Percentiles rank a stretch among this genome's conserved stretches.
phyloP scores from a whole-genome alignment of 2,329 filamentous ascomycete genomes.

The Alternaria longipes region DNA sequence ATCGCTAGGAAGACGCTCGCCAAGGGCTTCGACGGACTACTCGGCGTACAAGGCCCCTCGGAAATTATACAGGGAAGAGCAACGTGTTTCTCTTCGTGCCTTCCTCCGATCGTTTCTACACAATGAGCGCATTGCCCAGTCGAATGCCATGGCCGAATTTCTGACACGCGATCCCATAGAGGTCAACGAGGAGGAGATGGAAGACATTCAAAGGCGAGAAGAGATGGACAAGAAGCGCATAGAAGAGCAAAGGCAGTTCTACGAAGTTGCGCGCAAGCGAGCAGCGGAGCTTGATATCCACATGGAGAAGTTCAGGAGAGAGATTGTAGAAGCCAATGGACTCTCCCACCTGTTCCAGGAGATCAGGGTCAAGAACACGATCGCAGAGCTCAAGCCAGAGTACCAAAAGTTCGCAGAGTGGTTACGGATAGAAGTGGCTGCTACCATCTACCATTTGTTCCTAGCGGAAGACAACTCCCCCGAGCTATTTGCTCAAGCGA shows the following conservation, averaged over 20 bases:
- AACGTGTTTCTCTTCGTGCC: slow-evolving; percentile 88
- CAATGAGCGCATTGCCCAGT: slow-evolving; percentile 83
- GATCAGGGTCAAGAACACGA: slow-evolving; percentile 87
- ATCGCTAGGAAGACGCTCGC: slow-evolving; percentile 48
- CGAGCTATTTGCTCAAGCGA: slow-evolving; percentile 92
- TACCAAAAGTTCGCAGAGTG: slow-evolving; percentile 99
- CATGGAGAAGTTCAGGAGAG: slow-evolving; percentile 82
- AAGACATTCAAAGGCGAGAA: slow-evolving; percentile 82
- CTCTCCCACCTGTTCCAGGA: slow-evolving; percentile 92
- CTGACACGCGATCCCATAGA: slow-evolving; percentile 76
- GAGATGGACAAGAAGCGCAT: slow-evolving; percentile 86
- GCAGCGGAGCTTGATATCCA: slow-evolving; percentile 95
- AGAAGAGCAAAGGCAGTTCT: slow-evolving; percentile 92
- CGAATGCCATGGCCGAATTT: slow-evolving; percentile 85
- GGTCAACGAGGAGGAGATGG: slow-evolving; percentile 80
- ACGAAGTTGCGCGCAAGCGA: slow-evolving; percentile 90
- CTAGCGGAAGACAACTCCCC: slow-evolving; percentile 98
- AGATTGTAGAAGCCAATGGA: slow-evolving; percentile 80
- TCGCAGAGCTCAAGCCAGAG: slow-evolving; percentile 88
- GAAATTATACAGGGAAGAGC: slow-evolving; percentile 83
- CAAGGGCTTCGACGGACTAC: slow-evolving; percentile 45
- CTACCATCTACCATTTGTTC: slow-evolving; percentile 96
- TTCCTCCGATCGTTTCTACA: slow-evolving; percentile 88
- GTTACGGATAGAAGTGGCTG: slow-evolving; percentile 95
- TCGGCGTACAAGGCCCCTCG: slow-evolving; percentile 54